Base-by-base conservation (phyloP, 805 yeast species). In the Myxozyma geophila region DNA sequence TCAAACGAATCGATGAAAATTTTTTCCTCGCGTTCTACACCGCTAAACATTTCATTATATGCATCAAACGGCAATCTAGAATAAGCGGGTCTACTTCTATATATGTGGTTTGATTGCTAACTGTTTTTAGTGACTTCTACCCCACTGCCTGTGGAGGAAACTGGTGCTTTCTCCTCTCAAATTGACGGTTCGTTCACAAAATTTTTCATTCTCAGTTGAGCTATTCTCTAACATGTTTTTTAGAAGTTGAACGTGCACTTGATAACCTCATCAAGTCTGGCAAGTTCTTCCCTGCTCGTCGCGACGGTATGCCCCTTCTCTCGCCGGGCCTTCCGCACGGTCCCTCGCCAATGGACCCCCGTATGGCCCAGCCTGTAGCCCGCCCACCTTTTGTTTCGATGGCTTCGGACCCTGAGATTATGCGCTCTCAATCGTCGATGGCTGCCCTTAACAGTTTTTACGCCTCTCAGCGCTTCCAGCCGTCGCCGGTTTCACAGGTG, bases 181-280 rank as follows among this genome's bases (percentile, higher is more conserved):
- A 40, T 67, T 9, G 70, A 67, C 40, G 68, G 67, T 64, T 33
- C n/a, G 67, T 62, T 23, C 3, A 5, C 41, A 8, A 10, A 10
- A 23, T 23, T 9, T 7, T 10, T 37, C 15, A 28, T 15, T 17
- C 50, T 17, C 12, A 10, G 8, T 13, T 40, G 12, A 36, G 1
- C 17, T 19, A 19, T 5, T 10, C 39, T 37, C 54, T 62, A 40
- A 59, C 56, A 0, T 7, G 15, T 1, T 36, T 15, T 8, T 1
- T 56, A 62, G 70, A 67, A 57, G 70, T 67, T 41, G 70, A 67
- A 3, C 69, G 70, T 35, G 70, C 70, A 21, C 52, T 67, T 39
- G 70, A 67, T n/a, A 67, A 67, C 40, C 60, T 67, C 39, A 64
- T 67, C 49, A 67, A 67, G 59, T 66, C 70, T 28, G 70, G 70